phyloP scores from a whole-genome alignment of 805 yeast genomes.

The Wickerhamiella qilinensis region DNA sequence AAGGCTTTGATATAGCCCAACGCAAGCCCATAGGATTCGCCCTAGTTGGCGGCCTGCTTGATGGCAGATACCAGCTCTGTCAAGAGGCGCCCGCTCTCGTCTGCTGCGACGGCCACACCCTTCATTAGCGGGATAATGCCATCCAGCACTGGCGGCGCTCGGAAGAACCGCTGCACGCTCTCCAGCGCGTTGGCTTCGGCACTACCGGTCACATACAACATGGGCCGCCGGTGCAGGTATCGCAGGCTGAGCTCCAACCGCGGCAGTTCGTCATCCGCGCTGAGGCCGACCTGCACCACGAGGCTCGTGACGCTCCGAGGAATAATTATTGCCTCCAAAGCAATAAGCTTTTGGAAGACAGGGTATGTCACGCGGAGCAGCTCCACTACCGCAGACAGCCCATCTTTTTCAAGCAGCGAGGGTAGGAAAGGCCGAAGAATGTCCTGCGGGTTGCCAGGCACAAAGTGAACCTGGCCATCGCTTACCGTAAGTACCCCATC shows the following conservation, averaged over 20 bases:
- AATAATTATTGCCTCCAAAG: slow-evolving; percentile 9
- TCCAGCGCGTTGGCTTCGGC: slow-evolving; percentile 2
- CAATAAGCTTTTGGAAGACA: slow-evolving; percentile 8
- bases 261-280: slow-evolving; percentile 6
- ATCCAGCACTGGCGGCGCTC: neutral
- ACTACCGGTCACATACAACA: slow-evolving; percentile 9
- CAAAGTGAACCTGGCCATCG: slow-evolving; percentile 9
- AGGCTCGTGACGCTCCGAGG: slow-evolving; percentile 14
- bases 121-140: slow-evolving; percentile 12
- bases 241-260: slow-evolving; percentile 12
- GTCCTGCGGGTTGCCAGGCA: slow-evolving; percentile 13
- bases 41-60: too few relatives aligned
- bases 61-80: neutral
- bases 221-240: slow-evolving; percentile 7
- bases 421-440: slow-evolving; percentile 15
- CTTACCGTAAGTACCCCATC: slow-evolving; percentile 8
- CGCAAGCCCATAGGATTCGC: too few relatives aligned
- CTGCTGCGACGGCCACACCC: slow-evolving; percentile 14
- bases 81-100: slow-evolving; percentile 5
- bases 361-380: slow-evolving; percentile 10
- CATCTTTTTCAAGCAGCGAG: slow-evolving; percentile 12
- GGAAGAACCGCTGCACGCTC: neutral
- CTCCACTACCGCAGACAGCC: slow-evolving; percentile 8
- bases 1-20: too few relatives aligned
- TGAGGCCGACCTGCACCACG: slow-evolving; percentile 6